phyloP scores from a whole-genome alignment of 2,329 filamentous ascomycete genomes.

The Eutypa lata region DNA sequence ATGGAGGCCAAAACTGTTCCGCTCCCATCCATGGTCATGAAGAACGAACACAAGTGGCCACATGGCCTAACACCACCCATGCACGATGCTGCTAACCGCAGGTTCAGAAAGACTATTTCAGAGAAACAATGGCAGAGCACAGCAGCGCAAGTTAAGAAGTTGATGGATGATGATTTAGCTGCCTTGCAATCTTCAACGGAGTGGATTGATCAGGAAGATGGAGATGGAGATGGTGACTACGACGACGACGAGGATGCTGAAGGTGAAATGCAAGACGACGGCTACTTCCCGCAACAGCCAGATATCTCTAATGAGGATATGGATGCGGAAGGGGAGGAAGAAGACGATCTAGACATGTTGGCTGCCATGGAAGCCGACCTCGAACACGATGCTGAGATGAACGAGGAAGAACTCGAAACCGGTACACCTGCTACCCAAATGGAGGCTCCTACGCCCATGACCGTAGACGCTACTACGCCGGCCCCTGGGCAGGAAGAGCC shows the following conservation, averaged over 20 bases:
- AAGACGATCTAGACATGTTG: constrained; percentile 37
- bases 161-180: constrained; percentile 67
- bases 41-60: constrained; percentile 69
- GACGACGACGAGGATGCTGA: constrained; percentile 47
- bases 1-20: constrained; percentile 62
- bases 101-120: constrained; percentile 79
- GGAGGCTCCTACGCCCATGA: constrained; percentile 45
- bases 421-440: constrained; percentile 41
- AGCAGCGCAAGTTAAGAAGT: constrained; percentile 71
- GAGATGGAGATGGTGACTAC: constrained; percentile 30
- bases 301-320: constrained; percentile 61
- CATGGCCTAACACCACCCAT: constrained; percentile 87
- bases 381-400: constrained; percentile 32
- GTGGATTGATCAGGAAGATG: constrained; percentile 55
- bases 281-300: constrained; percentile 30
- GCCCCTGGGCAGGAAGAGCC: constrained; percentile 40
- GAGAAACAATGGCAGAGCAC: constrained; percentile 83
- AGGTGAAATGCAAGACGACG: constrained; percentile 55
- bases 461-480: constrained; percentile 41
- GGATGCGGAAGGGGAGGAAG: constrained; percentile 39
- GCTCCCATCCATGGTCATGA: constrained; percentile 66
- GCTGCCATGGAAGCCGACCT: constrained; percentile 29
- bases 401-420: constrained; percentile 22
- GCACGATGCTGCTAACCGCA: constrained; percentile 77
- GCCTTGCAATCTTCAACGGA: constrained; percentile 61